Base-by-base conservation (phyloP, 805 yeast species). In the Cephaloascus fragrans region DNA sequence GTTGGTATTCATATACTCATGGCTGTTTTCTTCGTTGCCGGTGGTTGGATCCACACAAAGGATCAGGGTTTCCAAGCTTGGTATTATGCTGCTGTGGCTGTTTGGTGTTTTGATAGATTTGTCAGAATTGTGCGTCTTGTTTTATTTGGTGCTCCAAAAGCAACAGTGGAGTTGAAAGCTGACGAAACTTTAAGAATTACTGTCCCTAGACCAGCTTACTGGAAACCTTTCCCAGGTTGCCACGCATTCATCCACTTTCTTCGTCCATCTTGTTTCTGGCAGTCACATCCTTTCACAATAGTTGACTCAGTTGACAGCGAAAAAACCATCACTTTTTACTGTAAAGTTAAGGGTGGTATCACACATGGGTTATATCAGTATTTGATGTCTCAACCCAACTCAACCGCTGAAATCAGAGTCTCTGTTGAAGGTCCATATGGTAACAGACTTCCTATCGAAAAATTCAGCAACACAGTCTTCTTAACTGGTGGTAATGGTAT, bases 401-500 rank as follows among this genome's bases (percentile, higher is more conserved):
- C 59, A 31, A 60, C 62, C 14, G 52, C 64, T 29, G 44, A 45
- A 18, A 51, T 71, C 34, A 63, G 69, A 36, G 64, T 74, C 4
- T 51, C 71, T 8, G 63, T 78, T 17, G 85, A 78, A 46, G 85
- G 85, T 0, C 79, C 82, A 0, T 78, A 79, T 46, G 84, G 84
- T 1, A 53, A 59, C 3, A 50, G 51, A 14, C 50, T 65, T 2
- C 79, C 77, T 1, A 69, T 73, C 41, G 62, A 62, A 36, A 60
- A 65, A 17, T 75, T 70, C 47, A 64, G 63, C 28, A 63, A 65
- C 36, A 69, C 71, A 2, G 55, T 77, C 5, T 64, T 77, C 34
- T 54, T 78, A 33, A 79, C 81, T 3, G 84, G 84, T 8, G 85
- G 84, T 4, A 73, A 75, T 44, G 85, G 85, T 9, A 67, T 78